Base-by-base conservation (phyloP, 2,329 filamentous ascomycete genomes). In the Fusarium coffeatum region DNA sequence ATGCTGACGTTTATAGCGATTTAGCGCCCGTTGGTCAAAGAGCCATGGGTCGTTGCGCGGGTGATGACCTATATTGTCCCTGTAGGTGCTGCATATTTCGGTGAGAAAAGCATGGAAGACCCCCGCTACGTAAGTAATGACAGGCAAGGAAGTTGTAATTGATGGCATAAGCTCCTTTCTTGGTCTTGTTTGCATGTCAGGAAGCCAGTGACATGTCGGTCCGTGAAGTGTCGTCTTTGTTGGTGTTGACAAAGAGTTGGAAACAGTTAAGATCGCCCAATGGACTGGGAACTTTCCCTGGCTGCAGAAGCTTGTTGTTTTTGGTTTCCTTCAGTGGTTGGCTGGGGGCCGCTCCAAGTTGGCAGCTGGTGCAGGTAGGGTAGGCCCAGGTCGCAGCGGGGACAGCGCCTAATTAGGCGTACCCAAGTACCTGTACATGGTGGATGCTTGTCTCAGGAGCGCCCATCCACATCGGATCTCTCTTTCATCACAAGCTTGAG, bases 401-500 rank as follows among this genome's bases (percentile, higher is more conserved):
- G 58, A 28, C 68, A 68, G 63, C 63, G 58, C 68, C 68, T 55
- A 71, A 48, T 49, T 30, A 40, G 66, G 63, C 27, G 40, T 25
- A 32, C 12, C 10, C 12, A 65, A 30, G 67, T 71, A 70, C 49
- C 18, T 28, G 27, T 70, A 70, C 67, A 49, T 63, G 11, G 27
- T 15, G 15, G n/a, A 34, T 43, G 28, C 41, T 15, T 54, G 63
- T 70, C 67, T 71, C 67, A 71, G 64, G 67, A 71, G 54, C 59
- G 45, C 63, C 67, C 50, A 67, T 51, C 55, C 56, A 63, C 50
- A 45, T 66, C 40, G 28, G 41, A 54, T 54, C 62, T 64, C 61
- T 53, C 61, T 53, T 69, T 66, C 57, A 68, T 69, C 67, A 70
- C 62, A 69, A 69, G 55, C 66, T 66, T 37, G 28, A 56, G 41